A percentile compares a stretch with the other conserved stretches of the same genome.
phyloP scores from a whole-genome alignment of 495 filamentous ascomycete genomes.

The Podospora sp. region DNA sequence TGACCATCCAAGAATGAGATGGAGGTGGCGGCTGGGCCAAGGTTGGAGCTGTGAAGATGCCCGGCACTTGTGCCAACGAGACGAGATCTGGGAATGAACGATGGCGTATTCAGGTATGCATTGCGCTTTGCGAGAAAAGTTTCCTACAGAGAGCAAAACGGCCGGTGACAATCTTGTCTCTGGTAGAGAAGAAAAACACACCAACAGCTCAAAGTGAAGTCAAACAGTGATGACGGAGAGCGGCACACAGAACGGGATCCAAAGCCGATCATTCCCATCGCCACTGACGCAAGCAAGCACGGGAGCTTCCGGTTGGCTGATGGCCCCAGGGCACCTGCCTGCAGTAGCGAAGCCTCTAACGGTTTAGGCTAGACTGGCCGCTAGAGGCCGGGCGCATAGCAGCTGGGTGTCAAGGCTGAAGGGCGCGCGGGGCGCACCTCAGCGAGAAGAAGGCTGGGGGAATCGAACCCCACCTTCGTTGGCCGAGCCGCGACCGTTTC shows the following conservation, averaged over 20 bases:
- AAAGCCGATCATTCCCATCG: background rate
- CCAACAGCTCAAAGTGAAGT: background rate
- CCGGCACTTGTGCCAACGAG: background rate
- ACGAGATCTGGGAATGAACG: background rate
- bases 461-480: background rate
- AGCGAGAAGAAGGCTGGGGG: background rate
- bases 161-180: background rate
- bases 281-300: constrained; percentile 16
- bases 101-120: background rate
- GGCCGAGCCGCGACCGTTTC: constrained; percentile 16
- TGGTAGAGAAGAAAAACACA: background rate
- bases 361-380: background rate
- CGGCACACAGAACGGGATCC: background rate
- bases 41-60: background rate
- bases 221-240: background rate
- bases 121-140: background rate
- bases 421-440: background rate
- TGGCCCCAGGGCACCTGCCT: background rate
- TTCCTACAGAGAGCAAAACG: background rate
- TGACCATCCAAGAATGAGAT: background rate
- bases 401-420: constrained; percentile 3
- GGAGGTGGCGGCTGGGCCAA: constrained; percentile 1
- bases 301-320: constrained; percentile 14
- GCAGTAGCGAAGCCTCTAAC: background rate
- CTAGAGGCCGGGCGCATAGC: background rate